Conservation (phyloP, 345 rosid genomes). For the Linum tenue region DNA sequence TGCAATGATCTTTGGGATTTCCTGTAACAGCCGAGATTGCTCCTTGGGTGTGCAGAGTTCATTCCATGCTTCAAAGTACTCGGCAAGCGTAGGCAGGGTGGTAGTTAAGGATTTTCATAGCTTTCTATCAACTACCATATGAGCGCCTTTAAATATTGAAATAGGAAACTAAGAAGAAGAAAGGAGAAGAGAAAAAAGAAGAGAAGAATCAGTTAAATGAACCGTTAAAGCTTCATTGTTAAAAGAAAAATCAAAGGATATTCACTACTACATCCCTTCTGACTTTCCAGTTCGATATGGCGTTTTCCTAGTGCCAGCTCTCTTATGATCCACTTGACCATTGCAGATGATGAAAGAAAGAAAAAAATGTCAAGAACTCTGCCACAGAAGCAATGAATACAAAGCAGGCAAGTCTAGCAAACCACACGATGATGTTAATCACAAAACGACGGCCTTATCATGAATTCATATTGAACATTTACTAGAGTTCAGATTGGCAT, state of each 20-base stretch:
- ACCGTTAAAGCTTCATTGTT: not conserved
- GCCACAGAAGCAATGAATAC: not conserved
- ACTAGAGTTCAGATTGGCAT: no score
- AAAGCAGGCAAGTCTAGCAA: not conserved
- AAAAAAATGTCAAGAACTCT: not conserved
- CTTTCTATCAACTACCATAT: no score
- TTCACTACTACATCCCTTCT: slow-evolving; percentile 30
- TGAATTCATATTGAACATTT: no score
- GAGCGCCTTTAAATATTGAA: no score
- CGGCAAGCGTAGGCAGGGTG: not conserved
- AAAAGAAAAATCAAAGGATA: slow-evolving; percentile 16
- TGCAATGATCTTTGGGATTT: not conserved
- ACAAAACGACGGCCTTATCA: not conserved
- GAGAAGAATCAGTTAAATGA: no score
- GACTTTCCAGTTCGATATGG: slow-evolving; percentile 17
- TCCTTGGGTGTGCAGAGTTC: not conserved
- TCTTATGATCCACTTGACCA: slow-evolving; percentile 19
- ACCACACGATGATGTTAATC: not conserved
- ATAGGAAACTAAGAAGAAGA: not conserved
- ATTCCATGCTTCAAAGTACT: not conserved
- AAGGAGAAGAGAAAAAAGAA: no score
- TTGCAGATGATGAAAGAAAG: not conserved
- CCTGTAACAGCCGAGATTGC: not conserved
- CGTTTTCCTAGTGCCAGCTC: slow-evolving; percentile 16
- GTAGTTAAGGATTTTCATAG: not conserved